These are phyloP conservation scores for Podaxis sp. DNA, from an alignment of 768 basidiomycete species.

Conservation along the genomic window DNA sequence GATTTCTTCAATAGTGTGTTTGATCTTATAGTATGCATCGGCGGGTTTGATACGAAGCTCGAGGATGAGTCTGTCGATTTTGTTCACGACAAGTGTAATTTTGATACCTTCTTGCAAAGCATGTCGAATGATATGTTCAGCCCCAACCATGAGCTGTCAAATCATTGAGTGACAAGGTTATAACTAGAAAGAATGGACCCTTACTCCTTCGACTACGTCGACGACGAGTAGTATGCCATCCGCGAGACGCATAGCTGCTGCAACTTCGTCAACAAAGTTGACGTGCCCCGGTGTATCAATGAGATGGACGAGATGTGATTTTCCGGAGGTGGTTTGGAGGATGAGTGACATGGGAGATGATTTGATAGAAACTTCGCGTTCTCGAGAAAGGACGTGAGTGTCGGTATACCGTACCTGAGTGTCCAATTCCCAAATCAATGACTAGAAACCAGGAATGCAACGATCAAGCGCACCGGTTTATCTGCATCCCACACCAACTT, in stretches of 20 bases:
- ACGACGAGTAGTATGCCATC: slow-evolving; percentile 95
- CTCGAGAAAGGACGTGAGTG: slow-evolving; percentile 85
- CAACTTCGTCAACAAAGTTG: slow-evolving; percentile 98
- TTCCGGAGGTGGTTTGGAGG: slow-evolving; percentile 79
- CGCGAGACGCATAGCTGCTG: slow-evolving; percentile 78
- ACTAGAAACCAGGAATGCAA: not conserved
- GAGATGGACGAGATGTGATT: slow-evolving; percentile 90
- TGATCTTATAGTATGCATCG: slow-evolving; percentile 99
- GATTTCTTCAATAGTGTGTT: slow-evolving; percentile 98
- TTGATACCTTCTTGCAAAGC: slow-evolving; percentile 87
- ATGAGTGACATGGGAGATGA: slow-evolving; percentile 96
- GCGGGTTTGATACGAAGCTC: slow-evolving; percentile 94
- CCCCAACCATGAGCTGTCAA: slow-evolving; percentile 84
- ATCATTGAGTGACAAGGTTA: slow-evolving; percentile 19
- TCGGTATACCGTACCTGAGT: slow-evolving; percentile 91
- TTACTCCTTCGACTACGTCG: slow-evolving; percentile 96
- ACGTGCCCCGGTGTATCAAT: slow-evolving; percentile 98
- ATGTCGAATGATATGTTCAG: slow-evolving; percentile 86
- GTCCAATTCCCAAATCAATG: not conserved
- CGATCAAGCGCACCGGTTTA: slow-evolving; percentile 57
- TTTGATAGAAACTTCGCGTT: slow-evolving; percentile 92
- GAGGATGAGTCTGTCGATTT: slow-evolving; percentile 95
- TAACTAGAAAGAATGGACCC: slow-evolving; percentile 25
- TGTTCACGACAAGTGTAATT: slow-evolving; percentile 94
- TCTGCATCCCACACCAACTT: slow-evolving; percentile 94